These are phyloP conservation scores for Fimicolochytrium jonesii DNA, from an alignment of 192 early-diverging fungal genomes.

Conservation along the genomic window DNA sequence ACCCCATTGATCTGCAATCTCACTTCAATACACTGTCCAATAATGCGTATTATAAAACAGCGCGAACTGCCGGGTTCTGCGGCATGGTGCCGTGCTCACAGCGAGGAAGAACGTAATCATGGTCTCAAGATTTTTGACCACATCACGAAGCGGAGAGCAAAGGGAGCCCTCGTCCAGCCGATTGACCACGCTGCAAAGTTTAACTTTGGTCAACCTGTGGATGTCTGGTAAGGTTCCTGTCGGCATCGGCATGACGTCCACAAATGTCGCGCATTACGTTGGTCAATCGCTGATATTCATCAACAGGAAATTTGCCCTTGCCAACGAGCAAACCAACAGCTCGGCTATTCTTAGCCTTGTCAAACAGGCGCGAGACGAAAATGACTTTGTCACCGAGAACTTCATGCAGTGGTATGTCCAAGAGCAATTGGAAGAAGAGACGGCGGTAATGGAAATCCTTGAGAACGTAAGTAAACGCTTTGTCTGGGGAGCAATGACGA, in stretches of 20 bases:
- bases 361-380: constrained; percentile 26
- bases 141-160: constrained; percentile 36
- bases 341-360: constrained; percentile 24
- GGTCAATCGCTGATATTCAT: too few species aligned
- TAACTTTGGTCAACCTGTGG: constrained; percentile 23
- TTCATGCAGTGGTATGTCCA: constrained; percentile 35
- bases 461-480: constrained; percentile 22
- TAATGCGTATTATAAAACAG: too few species aligned
- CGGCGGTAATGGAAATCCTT: constrained; percentile 33
- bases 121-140: constrained; percentile 42
- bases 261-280: too few species aligned
- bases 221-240: constrained; percentile 29
- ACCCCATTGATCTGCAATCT: too few species aligned
- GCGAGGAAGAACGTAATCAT: constrained; percentile 36
- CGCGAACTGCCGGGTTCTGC: constrained; percentile 38
- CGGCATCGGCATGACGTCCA: too few species aligned
- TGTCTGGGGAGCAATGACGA: not conserved
- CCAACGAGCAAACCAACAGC: constrained; percentile 29
- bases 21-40: too few species aligned
- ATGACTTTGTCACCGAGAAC: constrained; percentile 32
- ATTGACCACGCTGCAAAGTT: constrained; percentile 1
- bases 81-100: constrained; percentile 34
- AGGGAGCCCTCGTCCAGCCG: constrained; percentile 27
- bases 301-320: constrained; percentile 23
- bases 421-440: constrained; percentile 40